phyloP scores from a whole-genome alignment of 2,329 filamentous ascomycete genomes.

The Clarireedia paspali region DNA sequence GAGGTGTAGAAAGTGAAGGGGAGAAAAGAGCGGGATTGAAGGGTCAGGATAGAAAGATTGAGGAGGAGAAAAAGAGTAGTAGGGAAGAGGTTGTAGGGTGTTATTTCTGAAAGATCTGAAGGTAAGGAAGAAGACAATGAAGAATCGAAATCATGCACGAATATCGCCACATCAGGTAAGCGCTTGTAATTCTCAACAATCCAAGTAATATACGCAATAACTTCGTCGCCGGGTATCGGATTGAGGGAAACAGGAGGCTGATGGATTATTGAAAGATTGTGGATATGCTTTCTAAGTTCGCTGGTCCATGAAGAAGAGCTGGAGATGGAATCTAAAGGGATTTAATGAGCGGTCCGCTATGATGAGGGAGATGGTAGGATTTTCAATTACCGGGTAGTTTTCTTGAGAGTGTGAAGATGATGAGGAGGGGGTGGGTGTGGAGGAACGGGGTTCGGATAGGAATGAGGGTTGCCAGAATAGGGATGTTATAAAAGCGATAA shows the following conservation, averaged over 20 bases:
- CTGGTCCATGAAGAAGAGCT: background rate
- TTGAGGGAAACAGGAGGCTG: background rate
- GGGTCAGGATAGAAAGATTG: background rate
- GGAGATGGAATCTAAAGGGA: background rate
- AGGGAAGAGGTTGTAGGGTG: background rate
- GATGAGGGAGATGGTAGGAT: background rate
- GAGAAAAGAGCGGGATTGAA: background rate
- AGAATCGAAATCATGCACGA: background rate
- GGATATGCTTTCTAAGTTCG: background rate
- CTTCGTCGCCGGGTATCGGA: background rate
- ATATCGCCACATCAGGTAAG: background rate
- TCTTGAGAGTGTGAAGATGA: background rate
- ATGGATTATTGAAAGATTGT: background rate
- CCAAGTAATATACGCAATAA: background rate
- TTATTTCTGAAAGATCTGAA: too few relatives aligned
- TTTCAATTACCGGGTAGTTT: background rate
- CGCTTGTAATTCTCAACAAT: background rate
- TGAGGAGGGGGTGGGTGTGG: background rate
- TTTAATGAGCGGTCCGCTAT: background rate
- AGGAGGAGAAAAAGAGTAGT: background rate
- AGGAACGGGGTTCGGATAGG: background rate
- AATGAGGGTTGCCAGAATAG: background rate
- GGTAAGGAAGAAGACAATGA: too few relatives aligned
- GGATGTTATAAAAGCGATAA: slow-evolving; percentile 1
- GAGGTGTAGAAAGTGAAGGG: background rate